Conservation (phyloP, 805 yeast genomes). For the Starmerella asiatica region DNA sequence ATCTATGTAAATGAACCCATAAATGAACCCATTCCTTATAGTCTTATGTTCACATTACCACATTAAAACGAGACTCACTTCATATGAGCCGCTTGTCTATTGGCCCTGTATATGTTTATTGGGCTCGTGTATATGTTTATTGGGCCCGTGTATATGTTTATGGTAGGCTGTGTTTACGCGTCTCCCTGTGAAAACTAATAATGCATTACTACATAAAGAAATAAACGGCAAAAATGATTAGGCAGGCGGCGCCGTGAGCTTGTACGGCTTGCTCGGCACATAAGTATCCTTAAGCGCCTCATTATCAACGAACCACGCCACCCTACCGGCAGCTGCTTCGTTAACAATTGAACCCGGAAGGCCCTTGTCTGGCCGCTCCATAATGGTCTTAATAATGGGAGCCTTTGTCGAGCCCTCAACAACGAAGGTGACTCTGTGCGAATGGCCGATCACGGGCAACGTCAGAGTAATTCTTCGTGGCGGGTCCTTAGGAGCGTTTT, state of each 20-base stretch:
- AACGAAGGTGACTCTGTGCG: constrained; percentile 83
- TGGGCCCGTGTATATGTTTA: no score
- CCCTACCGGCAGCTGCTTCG: constrained; percentile 93
- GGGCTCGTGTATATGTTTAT: no score
- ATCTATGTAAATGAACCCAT: no score
- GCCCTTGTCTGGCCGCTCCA: constrained; percentile 96
- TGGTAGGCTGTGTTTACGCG: no score
- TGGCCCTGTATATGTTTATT: no score
- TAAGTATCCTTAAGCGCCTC: constrained; percentile 75
- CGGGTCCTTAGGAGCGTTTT: constrained; percentile 84
- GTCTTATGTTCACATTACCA: no score
- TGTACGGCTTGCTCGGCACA: constrained; percentile 58
- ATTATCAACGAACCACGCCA: constrained; percentile 93
- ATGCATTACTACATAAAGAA: no score
- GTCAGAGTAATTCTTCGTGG: constrained; percentile 74
- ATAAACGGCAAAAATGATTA: no score
- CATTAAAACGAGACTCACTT: no score
- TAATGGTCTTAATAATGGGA: constrained; percentile 74
- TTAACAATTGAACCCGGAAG: constrained; percentile 86
- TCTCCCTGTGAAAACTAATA: no score
- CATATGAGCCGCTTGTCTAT: no score
- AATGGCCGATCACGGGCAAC: constrained; percentile 88
- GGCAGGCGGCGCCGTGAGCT: constrained; percentile 33
- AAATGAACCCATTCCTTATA: no score
- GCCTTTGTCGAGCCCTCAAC: constrained; percentile 96